Evolutionary conservation across 2,329 filamentous ascomycete genomes (phyloP).

Genomic region (Pseudogymnoascus sp.): DNA sequence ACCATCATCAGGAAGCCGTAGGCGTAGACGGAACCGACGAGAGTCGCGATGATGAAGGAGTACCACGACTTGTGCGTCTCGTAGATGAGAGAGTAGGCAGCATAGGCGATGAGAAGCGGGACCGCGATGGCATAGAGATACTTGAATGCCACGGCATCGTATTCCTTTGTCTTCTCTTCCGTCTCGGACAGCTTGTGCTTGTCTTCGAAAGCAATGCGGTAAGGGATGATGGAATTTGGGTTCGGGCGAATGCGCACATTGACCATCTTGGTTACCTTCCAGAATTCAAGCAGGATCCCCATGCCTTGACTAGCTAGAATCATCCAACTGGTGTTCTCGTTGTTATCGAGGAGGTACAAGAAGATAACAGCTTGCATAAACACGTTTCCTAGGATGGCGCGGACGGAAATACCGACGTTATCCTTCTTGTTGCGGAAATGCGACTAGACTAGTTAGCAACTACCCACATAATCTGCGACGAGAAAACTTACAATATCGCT

Average conservation of each 20-base stretch:
- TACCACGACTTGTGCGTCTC: conserved; percentile 98
- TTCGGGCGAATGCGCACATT: conserved; percentile 74
- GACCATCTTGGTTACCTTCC: conserved; percentile 96
- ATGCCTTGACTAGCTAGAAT: conserved; percentile 80
- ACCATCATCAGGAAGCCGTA: conserved; percentile 99
- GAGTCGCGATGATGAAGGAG: conserved; percentile 87
- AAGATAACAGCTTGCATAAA: conserved; percentile 97
- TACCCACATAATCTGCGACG: background rate
- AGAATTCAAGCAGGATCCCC: conserved; percentile 64
- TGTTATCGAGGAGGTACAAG: conserved; percentile 94
- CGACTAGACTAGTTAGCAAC: conserved; percentile 36
- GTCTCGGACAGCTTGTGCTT: conserved; percentile 94
- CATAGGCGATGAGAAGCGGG: conserved; percentile 82
- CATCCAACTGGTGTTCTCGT: conserved; percentile 98
- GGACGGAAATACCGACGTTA: conserved; percentile 91
- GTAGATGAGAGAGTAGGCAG: conserved; percentile 84
- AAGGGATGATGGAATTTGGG: conserved; percentile 68
- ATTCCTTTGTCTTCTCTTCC: conserved; percentile 97
- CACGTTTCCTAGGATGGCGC: conserved; percentile 92
- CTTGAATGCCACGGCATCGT: conserved; percentile 94
- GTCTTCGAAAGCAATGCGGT: conserved; percentile 80
- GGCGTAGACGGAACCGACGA: conserved; percentile 93
- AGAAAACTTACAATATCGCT: conserved; percentile 68
- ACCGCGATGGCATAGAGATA: conserved; percentile 93
- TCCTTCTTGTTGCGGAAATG: conserved; percentile 99